Percentiles rank a stretch among this genome's conserved stretches.
Conservation (phyloP, 345 rosid genomes). For the Acer saccharum region DNA sequence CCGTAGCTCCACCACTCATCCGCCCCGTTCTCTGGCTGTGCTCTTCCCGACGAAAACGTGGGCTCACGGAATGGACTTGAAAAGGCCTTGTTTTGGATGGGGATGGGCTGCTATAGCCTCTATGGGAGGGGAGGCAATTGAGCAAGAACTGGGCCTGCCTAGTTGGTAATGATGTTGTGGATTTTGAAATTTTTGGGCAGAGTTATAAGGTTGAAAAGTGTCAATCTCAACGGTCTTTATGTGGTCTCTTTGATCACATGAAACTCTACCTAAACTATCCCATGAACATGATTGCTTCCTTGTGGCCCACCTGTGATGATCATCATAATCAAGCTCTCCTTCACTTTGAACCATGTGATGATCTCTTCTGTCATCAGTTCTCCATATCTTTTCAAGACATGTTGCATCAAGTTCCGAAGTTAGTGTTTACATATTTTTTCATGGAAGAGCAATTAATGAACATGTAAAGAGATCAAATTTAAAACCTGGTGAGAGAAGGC, state of each 20-base stretch:
- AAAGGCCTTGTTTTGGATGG: slow-evolving; percentile 18
- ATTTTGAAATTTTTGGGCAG: slow-evolving; percentile 22
- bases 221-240: slow-evolving; percentile 79
- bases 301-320: slow-evolving; percentile 18
- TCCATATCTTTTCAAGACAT: slow-evolving; percentile 45
- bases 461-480: too few relatives aligned
- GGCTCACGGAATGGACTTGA: slow-evolving; percentile 49
- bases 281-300: slow-evolving; percentile 27
- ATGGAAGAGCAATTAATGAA: neutral
- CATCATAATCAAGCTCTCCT: slow-evolving; percentile 41
- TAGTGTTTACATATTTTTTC: neutral
- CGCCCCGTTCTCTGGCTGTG: neutral
- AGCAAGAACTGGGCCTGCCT: too few relatives aligned
- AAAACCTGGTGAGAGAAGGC: slow-evolving; percentile 67
- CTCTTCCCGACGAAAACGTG: slow-evolving; percentile 41
- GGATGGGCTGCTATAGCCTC: too few relatives aligned
- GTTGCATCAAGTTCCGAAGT: neutral
- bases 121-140: too few relatives aligned
- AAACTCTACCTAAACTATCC: slow-evolving; percentile 46
- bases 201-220: slow-evolving; percentile 41
- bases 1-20: neutral
- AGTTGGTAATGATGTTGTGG: too few relatives aligned
- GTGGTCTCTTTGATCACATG: slow-evolving; percentile 65
- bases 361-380: slow-evolving; percentile 34
- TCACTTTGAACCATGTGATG: slow-evolving; percentile 43